Conservation (phyloP, 352 stramenopile species). For the Lagenidium sp. region DNA sequence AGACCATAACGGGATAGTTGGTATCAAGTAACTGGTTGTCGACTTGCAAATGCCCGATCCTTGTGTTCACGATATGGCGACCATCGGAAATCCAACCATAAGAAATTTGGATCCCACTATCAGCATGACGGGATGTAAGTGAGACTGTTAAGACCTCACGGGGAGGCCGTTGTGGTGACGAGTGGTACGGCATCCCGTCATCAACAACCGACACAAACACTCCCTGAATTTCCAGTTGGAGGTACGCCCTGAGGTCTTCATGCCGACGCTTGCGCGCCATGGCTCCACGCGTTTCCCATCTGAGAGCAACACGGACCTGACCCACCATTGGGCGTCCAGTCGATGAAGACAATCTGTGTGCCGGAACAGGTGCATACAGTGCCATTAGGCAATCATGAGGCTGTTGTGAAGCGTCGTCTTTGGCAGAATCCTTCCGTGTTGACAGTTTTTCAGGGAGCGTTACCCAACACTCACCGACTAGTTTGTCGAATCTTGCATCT, state of each 20-base stretch:
- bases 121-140: conserved; percentile 55
- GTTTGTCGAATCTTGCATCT: conserved; percentile 65
- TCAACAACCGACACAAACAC: conserved; percentile 73
- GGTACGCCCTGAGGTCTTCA: conserved; percentile 46
- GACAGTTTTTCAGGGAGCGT: too few relatives aligned
- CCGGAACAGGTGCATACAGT: conserved; percentile 40
- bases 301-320: conserved; percentile 60
- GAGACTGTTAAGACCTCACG: conserved; percentile 70
- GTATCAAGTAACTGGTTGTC: conserved; percentile 83
- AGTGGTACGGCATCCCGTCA: too few relatives aligned
- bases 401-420: conserved; percentile 11
- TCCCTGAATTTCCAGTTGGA: conserved; percentile 63
- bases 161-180: conserved; percentile 11
- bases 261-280: conserved; percentile 12
- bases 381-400: conserved; percentile 41
- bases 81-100: conserved; percentile 60
- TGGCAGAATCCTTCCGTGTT: not conserved
- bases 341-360: conserved; percentile 9
- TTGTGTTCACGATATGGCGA: conserved; percentile 69
- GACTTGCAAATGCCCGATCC: conserved; percentile 72
- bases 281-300: conserved; percentile 71
- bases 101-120: conserved; percentile 65
- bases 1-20: conserved; percentile 74
- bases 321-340: conserved; percentile 50
- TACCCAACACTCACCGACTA: conserved; percentile 77